Base-by-base conservation (phyloP, 1,284 basidiomycete genomes). In the Afroboletus lepidellus region DNA sequence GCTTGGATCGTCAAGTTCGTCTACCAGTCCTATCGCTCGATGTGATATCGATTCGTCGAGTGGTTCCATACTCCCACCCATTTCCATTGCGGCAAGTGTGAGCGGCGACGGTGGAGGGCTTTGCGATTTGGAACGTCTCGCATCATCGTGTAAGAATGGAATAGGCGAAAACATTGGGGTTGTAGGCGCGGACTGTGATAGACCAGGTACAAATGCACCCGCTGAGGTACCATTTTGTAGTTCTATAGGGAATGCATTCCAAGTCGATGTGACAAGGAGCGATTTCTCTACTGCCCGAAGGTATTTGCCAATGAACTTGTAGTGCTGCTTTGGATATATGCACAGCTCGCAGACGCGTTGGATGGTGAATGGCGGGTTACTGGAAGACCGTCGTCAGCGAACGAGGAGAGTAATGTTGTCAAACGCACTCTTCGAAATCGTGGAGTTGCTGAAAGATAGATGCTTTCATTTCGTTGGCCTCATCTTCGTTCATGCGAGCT, bases 341-440 rank as follows among this genome's bases (percentile, higher is more conserved):
- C 86, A 84, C n/a, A 98, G 81, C 65, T 97, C 94, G 61, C 90
- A 92, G 16, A 97, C 72, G 33, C 94, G 85, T 70, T 98, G 94
- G 47, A 97, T 87, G 5, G 94, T 96, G 71, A 97, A 98, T 3
- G 94, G 94, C 0, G 92, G 82, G 49, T 82, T 83, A 46, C 81
- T 83, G 56, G 37, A 34, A 43, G 38, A 41, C 15, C 18, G 15
- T 32, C 12, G 8, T 67, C 33, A 60, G 51, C 23, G 47, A 60
- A 46, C 29, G 32, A 34, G 45, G 36, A 42, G 37, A 52, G n/a
- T 15, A 48, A 29, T 36, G 42, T 38, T 43, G n/a, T 36, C 37
- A 34, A 46, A 74, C 83, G 47, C 59, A 91, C 90, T 78, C 77
- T 32, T 90, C 86, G 58, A 94, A 88, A n/a, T 83, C 81, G 59